Conservation (phyloP, 805 yeast species). For the Nakazawaea wickerhamii region DNA sequence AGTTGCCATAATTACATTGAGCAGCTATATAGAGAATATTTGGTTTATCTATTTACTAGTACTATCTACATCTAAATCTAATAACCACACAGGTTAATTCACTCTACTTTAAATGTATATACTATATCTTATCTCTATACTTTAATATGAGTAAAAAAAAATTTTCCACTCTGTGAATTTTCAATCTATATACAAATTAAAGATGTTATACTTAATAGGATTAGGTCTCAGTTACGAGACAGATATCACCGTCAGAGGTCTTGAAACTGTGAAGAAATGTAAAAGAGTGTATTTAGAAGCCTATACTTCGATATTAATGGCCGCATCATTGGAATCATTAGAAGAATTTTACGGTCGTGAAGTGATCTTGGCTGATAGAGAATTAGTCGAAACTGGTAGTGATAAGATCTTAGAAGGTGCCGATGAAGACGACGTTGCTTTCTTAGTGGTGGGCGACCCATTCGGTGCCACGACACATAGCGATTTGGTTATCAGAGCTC, state of each 20-base stretch:
- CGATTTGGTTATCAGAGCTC: slow-evolving; percentile 86
- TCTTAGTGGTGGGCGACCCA: slow-evolving; percentile 94
- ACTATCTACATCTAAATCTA: no score
- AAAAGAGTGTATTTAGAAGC: slow-evolving; percentile 93
- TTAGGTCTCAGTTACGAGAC: slow-evolving; percentile 83
- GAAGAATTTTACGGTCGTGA: slow-evolving; percentile 84
- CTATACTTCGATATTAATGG: slow-evolving; percentile 92
- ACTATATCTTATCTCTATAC: no score
- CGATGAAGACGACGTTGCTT: slow-evolving; percentile 79
- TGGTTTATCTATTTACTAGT: no score
- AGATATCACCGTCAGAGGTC: slow-evolving; percentile 93
- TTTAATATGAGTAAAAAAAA: not conserved
- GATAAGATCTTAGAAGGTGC: slow-evolving; percentile 79
- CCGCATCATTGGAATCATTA: slow-evolving; percentile 68
- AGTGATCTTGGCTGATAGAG: slow-evolving; percentile 88
- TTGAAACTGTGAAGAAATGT: slow-evolving; percentile 77
- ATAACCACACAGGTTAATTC: no score
- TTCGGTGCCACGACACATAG: slow-evolving; percentile 99
- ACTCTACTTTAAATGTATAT: no score
- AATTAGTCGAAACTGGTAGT: slow-evolving; percentile 84
- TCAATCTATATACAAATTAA: not conserved
- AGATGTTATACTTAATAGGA: slow-evolving; percentile 87
- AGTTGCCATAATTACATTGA: no score
- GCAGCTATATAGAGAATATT: no score
- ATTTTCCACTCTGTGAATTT: not conserved